Conservation (phyloP, 2,329 filamentous ascomycete genomes). For the Fusarium begoniae region DNA sequence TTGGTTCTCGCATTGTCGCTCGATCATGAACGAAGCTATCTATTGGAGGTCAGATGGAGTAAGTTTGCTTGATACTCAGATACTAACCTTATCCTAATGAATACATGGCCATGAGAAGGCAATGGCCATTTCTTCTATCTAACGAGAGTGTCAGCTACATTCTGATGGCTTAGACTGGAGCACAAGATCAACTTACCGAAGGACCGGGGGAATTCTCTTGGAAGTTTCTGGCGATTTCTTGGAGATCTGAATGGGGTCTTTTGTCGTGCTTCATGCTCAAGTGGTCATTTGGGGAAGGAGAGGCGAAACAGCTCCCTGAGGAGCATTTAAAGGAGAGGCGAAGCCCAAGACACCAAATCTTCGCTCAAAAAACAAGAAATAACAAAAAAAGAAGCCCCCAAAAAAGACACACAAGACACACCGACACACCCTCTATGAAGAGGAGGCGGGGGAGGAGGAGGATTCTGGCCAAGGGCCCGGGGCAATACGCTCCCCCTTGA, state of each 20-base stretch:
- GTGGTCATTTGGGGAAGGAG: not conserved
- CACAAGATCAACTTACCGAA: too few species aligned
- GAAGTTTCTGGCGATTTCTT: not conserved
- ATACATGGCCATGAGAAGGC: rapidly evolving
- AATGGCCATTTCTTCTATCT: too few species aligned
- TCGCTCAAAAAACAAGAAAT: not conserved
- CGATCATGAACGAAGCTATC: not conserved
- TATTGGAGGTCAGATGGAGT: not conserved
- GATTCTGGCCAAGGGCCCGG: not conserved
- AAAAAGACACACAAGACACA: not conserved
- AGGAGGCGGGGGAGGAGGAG: not conserved
- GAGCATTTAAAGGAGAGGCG: not conserved
- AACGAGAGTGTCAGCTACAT: too few species aligned
- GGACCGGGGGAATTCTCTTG: rapidly evolving
- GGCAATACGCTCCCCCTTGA: not conserved
- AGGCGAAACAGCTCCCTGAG: not conserved
- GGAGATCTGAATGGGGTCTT: not conserved
- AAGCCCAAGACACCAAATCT: not conserved
- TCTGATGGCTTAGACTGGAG: too few species aligned
- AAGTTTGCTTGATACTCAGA: not conserved
- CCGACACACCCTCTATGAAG: not conserved
- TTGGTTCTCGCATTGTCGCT: not conserved
- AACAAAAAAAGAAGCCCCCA: not conserved
- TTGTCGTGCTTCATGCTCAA: not conserved
- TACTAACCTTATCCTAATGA: not conserved